Base-by-base conservation (phyloP, 2,329 filamentous ascomycete genomes). In the Phyllosticta citrichinensis region DNA sequence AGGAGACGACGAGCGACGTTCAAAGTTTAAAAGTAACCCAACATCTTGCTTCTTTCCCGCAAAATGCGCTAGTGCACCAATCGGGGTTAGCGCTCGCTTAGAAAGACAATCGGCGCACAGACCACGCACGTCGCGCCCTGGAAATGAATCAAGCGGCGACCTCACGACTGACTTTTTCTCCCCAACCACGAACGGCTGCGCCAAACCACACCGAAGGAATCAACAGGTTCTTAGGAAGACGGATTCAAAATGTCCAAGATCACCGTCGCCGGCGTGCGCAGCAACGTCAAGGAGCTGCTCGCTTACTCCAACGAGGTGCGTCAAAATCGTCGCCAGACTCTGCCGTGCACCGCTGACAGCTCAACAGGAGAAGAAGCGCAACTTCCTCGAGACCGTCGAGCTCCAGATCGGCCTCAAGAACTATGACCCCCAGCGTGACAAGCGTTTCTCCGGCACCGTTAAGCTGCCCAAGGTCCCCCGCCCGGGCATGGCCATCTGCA, bases 391-490 rank as follows among this genome's bases (percentile, higher is more conserved):
- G 84, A 93, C 89, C 58, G 90, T 96, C 78, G 88, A 91, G 80
- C 87, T 80, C 67, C 77, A 80, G 71, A 75, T 76, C 68, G 74
- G 74, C 66, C 68, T 76, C 66, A 76, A 76, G 73, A 76, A 76
- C 74, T 76, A 61, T 61, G 74, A 99, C 79, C 93, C 94, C 76
- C 85, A 97, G 88, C 93, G 94, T 91, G 94, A 99, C 84, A 99
- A 99, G 93, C 93, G 93, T 96, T 99, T 99, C 93, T 96, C 90
- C 63, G 94, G 94, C 80, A 97, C 94, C 79, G 89, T 99, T 84
- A 91, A 88, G 83, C 89, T 97, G 74, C 92, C 93, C 70, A 83
- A 86, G 74, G 84, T 97, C 71, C 94, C 92, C 72, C 91, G 91
- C 77, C 94, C 91, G 77, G 86, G 87, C 83, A 94, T 95, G 90